Percentiles rank a stretch among this genome's conserved stretches.
Evolutionary conservation across 331 rosid species (phyloP).

Genomic region (Ulmus americana): DNA sequence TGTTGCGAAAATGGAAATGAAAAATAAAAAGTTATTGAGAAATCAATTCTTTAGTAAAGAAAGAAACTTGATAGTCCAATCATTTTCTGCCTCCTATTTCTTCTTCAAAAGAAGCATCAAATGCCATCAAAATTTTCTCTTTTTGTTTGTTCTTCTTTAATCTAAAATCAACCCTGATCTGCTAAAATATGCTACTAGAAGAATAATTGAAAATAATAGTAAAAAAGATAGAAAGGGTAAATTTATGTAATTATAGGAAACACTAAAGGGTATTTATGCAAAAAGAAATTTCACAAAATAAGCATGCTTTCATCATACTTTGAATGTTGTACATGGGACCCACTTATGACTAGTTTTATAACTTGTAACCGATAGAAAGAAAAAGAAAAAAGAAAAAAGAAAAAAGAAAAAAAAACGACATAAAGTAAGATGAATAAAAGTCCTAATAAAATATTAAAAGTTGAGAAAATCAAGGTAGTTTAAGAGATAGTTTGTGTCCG

Average conservation of each 20-base stretch:
- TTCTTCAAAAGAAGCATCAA: conserved; percentile 2
- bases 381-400: conserved; percentile 10
- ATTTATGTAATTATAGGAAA: conserved; percentile 11
- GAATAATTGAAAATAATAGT: not conserved
- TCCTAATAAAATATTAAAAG: conserved; percentile 10
- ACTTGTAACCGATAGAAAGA: conserved; percentile 8
- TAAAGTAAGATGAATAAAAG: not conserved
- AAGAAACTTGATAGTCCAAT: conserved; percentile 7
- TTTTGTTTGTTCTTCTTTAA: not conserved
- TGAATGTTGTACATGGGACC: conserved; percentile 24
- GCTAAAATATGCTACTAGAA: not conserved
- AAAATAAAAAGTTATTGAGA: not conserved
- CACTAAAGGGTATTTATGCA: conserved; percentile 4
- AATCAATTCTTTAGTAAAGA: not conserved
- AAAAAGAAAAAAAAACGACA: conserved; percentile 10
- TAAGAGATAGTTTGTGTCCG: conserved; percentile 20
- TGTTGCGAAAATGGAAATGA: not conserved
- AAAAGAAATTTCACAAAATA: conserved; percentile 20
- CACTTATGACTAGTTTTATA: conserved; percentile 18
- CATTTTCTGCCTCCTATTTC: not conserved
- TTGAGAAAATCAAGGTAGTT: conserved; percentile 36
- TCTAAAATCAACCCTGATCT: not conserved
- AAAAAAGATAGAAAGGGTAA: not conserved
- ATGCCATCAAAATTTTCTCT: not conserved
- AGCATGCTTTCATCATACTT: conserved; percentile 20